Evolutionary conservation across 441 rosid genomes (phyloP), one percentile per base, ranked within the genome.

Genomic region (Mallotus repandus): DNA sequence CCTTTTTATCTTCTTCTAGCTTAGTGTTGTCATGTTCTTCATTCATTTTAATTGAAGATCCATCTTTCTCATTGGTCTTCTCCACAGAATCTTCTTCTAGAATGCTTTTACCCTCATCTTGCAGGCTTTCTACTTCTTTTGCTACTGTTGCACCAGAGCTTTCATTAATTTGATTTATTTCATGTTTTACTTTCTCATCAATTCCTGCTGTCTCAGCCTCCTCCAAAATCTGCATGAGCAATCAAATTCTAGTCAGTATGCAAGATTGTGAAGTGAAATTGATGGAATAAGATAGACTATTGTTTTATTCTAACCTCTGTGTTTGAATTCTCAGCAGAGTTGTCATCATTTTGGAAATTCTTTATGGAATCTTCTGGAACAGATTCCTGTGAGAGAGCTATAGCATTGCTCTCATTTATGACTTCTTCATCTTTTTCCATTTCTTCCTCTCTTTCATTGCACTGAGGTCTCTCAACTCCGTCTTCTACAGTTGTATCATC

Each of bases 281-380:
- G 5, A 68, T 52, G 10, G 18, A 43, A 49, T 62, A 67, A 56
- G 32, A 16, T 12, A 46, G 38, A 5, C 12, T 9, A 32, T 38
- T 52, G 19, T 48, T 70, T 66, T 58, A 11, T 29, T 13, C 74
- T 71, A 54, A 84, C 86, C 84, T 81, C 79, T 74, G 29, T 52
- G 43, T 71, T n/a, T 2, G 74, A 58, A 18, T 71, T 68, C 38
- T 71, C 69, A n/a, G 72, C 43, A 16, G 60, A 61, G 53, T 50
- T 61, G 53, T 61, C 25, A 11, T 66, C 64, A 46, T 64, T 57
- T 65, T 75, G 66, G 12, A 66, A 64, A 69, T 77, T 59, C 74
- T 68, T 52, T 22, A 60, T 9, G 2, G 19, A 41, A 35, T 57
- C 63, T 70, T 48, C 70, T 71, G 52, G 71, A 32, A 69, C 66